Base-by-base conservation (phyloP, 345 rosid genomes). In the Streptanthus diversifolius region DNA sequence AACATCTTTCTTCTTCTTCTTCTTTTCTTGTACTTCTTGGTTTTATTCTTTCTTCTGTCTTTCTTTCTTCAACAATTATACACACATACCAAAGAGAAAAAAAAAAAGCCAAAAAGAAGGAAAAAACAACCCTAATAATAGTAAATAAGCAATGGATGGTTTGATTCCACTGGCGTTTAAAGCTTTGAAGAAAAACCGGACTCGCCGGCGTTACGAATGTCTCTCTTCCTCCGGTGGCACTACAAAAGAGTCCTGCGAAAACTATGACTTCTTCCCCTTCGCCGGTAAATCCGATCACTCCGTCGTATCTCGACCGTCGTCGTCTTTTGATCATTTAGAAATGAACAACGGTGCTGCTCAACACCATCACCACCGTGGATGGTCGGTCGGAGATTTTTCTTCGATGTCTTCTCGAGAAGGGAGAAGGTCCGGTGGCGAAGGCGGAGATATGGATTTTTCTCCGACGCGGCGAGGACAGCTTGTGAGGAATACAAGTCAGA, bases 141-240 rank as follows among this genome's bases (percentile, higher is more conserved):
- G 6, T 2, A 58, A 44, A 9, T 2, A 58, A 12, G 40, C 63
- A 49, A 90, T 91, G 98, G 98, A 93, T 39, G 98, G 98, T 18
- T 75, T 93, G 18, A 79, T 93, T 61, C 96, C 97, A 5, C 29
- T 87, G 84, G 78, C 86, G 21, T 85, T 63, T 79, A 89, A 76
- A 63, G 92, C 91, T 40, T 77, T 93, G 63, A 87, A 62, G 90
- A 86, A 78, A 81, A 87, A 37, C 58, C 69, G 47, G 33, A 81
- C 74, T 41, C 92, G 91, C 4, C 61, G 83, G 44, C 83, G 79
- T 12, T 93, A 93, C 64, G 86, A 90, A 69, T 86, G 85, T 44
- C 87, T 93, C 54, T 89, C 97, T 3, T 71, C 93, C 57, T 68
- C 79, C 3, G 15, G 25, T 13, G 45, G 8, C 21, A 39, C 67